Percentiles rank a stretch among this genome's conserved stretches.
Conservation (phyloP, 192 early-diverging fungal genomes). For the Kappamyces sp. region DNA sequence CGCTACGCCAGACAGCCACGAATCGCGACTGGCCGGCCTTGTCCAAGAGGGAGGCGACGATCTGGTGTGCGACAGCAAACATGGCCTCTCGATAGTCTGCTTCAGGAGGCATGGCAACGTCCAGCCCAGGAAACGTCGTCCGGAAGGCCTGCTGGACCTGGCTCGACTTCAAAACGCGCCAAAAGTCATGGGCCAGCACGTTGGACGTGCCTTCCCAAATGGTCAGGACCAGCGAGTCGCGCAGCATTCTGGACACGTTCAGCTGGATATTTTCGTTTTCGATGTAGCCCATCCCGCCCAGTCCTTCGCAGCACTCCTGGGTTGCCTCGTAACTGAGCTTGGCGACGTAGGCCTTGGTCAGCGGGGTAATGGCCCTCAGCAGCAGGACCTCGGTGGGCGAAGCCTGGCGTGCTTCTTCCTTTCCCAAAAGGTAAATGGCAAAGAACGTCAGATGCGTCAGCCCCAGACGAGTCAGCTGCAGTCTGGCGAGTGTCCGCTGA, state of each 20-base stretch:
- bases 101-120: too few species aligned
- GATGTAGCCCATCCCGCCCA: slow-evolving; percentile 72
- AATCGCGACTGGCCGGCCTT: too few species aligned
- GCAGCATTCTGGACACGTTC: slow-evolving; percentile 21
- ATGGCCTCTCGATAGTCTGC: too few species aligned
- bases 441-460: slow-evolving; percentile 51
- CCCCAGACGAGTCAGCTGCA: slow-evolving; percentile 51
- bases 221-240: slow-evolving; percentile 61
- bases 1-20: too few species aligned
- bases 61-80: too few species aligned
- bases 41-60: too few species aligned
- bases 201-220: slow-evolving; percentile 78
- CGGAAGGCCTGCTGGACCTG: too few species aligned
- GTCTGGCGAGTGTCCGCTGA: slow-evolving; percentile 46
- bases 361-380: slow-evolving; percentile 63
- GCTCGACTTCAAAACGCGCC: slow-evolving; percentile 17
- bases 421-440: slow-evolving; percentile 50
- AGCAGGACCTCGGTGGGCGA: slow-evolving; percentile 20
- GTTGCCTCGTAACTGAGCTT: slow-evolving; percentile 43
- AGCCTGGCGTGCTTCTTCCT: slow-evolving; percentile 31
- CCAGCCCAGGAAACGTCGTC: too few species aligned
- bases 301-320: slow-evolving; percentile 57
- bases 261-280: slow-evolving; percentile 61
- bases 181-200: slow-evolving; percentile 57
- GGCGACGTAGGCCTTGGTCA: slow-evolving; percentile 55